Evolutionary conservation across 768 basidiomycete species (phyloP), one percentile per base, ranked within the genome.

Genomic region (Mycena metata): DNA sequence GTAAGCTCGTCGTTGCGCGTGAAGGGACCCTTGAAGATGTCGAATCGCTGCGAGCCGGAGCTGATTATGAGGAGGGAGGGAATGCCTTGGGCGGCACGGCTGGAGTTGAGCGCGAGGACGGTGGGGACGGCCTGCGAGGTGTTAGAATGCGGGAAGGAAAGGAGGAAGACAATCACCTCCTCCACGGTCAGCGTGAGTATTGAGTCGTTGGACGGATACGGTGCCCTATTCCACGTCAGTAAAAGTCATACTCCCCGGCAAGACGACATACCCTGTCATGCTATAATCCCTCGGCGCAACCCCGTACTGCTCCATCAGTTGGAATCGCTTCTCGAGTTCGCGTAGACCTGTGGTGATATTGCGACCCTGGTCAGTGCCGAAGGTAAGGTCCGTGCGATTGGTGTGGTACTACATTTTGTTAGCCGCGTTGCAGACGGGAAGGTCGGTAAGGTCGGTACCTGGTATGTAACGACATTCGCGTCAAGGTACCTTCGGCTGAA

Each of bases 401-500:
- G 93, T 87, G 73, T 96, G 95, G 76, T 86, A 96, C 88, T 92
- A 67, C 47, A 72, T 76, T 60, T 35, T 30, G 36, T 69, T 7
- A 60, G 55, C 39, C 35, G 17, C 19, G 51, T 21, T 8, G 0
- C 4, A 9, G 64, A 21, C 13, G 26, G 52, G n/a, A 2, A 43
- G 26, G 49, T 13, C 24, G 12, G 3, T 50, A 45, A 11, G 39
- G 9, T 26, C 75, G 74, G 23, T 74, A 91, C 88, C 79, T 94
- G 86, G 63, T 90, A 94, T 17, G 90, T 91, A 33, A 90, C 86
- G 46, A 89, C 87, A 74, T 95, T 95, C 52, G 91, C 86, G 73
- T 95, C 93, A 17, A 96, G 80, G 76, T 96, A 95, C 35, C 93
- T 84, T 24, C 94, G 83, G 39, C 84, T 85, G 76, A 94, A 91